Base-by-base conservation (phyloP, 371 early-diverging fungal species). In the Rhizopus sp. region DNA sequence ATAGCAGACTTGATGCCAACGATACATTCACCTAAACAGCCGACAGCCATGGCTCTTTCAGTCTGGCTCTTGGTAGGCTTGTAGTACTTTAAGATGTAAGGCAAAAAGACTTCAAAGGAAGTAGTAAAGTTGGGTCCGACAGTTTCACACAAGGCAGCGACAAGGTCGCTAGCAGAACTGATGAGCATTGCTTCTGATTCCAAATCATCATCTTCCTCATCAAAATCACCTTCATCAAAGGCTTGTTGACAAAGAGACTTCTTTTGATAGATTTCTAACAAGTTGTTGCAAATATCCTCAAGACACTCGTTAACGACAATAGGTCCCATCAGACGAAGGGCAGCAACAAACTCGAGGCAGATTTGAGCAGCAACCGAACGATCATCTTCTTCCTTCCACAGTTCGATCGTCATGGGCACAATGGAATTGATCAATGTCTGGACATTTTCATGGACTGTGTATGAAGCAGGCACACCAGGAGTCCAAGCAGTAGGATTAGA, bases 31-130 rank as follows among this genome's bases (percentile, higher is more conserved):
- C 91, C 91, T 47, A 95, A 68, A 44, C 89, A 88, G 7, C 94
- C 94, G 38, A 92, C 79, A 4, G 93, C 90, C 91, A 93, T 93
- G 29, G 90, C 87, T 34, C 95, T 86, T 61, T 95, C 94, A 29
- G 84, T 72, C 16, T 78, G 71, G 0, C 86, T 72, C 47, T 84
- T 75, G 5, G 85, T 74, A 54, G 78, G 75, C 64, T 88, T 90
- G 72, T 87, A 90, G 68, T 90, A 92, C 62, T 84, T 88, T 40
- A 75, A 63, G 45, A 94, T 86, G 31, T 82, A 78, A 13, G 92
- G 93, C 54, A 90, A 66, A 64, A 91, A 93, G 9, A 80, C 77
- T 48, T 82, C 72, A 63, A 90, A 84, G 69, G 82, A 85, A 0
- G 76, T 71, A n/a, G 76, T 75, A 61, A 92, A 95, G 41, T 75